These are phyloP conservation scores for Eutrema japonicum DNA, from an alignment of 345 rosid species.

Conservation along the genomic window DNA sequence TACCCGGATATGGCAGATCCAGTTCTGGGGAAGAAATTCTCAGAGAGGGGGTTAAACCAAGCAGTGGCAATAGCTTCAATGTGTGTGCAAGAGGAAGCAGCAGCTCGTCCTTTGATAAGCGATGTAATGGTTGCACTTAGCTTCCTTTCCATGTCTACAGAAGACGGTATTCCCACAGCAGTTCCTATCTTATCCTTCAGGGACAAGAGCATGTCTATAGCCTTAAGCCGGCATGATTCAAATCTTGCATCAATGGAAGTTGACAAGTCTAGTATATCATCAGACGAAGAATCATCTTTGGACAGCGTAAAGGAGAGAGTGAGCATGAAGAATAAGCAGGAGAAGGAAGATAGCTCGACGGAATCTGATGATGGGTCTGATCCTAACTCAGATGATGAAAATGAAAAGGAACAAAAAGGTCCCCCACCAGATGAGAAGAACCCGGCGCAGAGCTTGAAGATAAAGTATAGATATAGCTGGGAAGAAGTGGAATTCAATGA, in stretches of 20 bases:
- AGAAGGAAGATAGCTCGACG: conserved; percentile 3
- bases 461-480: conserved; percentile 44
- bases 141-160: conserved; percentile 55
- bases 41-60: conserved; percentile 75
- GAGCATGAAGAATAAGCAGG: conserved; percentile 14
- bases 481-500: conserved; percentile 29
- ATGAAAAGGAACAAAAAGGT: neutral
- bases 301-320: neutral
- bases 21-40: conserved; percentile 49
- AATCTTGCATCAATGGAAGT: neutral
- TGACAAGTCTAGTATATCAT: conserved; percentile 25
- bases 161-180: conserved; percentile 40
- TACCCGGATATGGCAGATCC: conserved; percentile 85
- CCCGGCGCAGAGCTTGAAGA: conserved; percentile 40
- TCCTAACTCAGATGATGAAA: conserved; percentile 23
- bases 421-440: conserved; percentile 18
- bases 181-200: conserved; percentile 38
- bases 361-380: conserved; percentile 32
- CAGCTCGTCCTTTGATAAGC: conserved; percentile 76
- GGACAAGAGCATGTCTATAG: conserved; percentile 46
- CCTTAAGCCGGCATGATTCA: conserved; percentile 42
- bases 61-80: conserved; percentile 87
- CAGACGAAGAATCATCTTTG: conserved; percentile 20
- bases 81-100: conserved; percentile 81
- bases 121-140: conserved; percentile 72